Percentiles rank a stretch among this genome's conserved stretches.
These are phyloP conservation scores for Pseudozyma sp. DNA, from an alignment of 1,284 basidiomycete species.

Conservation along the genomic window DNA sequence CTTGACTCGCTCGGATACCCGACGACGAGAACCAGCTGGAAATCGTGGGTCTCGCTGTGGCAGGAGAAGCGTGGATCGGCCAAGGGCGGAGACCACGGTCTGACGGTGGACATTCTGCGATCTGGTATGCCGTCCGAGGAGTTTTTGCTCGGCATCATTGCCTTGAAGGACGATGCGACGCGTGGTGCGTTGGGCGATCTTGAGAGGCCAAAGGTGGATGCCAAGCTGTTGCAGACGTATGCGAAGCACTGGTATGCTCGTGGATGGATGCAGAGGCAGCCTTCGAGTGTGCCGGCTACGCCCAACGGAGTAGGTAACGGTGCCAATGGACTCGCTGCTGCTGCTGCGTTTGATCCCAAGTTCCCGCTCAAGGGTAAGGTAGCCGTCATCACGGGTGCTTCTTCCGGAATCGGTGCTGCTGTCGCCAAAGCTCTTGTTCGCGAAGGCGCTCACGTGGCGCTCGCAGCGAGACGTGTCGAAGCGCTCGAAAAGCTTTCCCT, in stretches of 20 bases:
- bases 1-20: conserved; percentile 62
- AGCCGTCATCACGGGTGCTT: conserved; percentile 70
- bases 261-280: conserved; percentile 61
- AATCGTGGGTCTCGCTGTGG: conserved; percentile 65
- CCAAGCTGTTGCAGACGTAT: conserved; percentile 60
- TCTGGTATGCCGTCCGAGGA: conserved; percentile 65
- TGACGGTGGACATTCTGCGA: conserved; percentile 64
- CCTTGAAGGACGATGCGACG: conserved; percentile 64
- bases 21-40: conserved; percentile 57
- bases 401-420: conserved; percentile 69
- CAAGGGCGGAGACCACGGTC: conserved; percentile 48
- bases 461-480: conserved; percentile 49
- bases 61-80: conserved; percentile 53
- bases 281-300: conserved; percentile 32
- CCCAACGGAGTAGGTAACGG: conserved; percentile 25
- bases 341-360: conserved; percentile 32
- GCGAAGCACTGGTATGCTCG: conserved; percentile 65
- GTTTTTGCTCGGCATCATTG: conserved; percentile 52
- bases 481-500: conserved; percentile 37
- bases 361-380: conserved; percentile 61
- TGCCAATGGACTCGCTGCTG: conserved; percentile 18
- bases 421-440: conserved; percentile 56
- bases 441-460: conserved; percentile 52
- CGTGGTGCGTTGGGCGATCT: conserved; percentile 42
- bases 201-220: conserved; percentile 59